Evolutionary conservation across 495 filamentous ascomycete species (phyloP).

Genomic region (Penicillium chermesinum): DNA sequence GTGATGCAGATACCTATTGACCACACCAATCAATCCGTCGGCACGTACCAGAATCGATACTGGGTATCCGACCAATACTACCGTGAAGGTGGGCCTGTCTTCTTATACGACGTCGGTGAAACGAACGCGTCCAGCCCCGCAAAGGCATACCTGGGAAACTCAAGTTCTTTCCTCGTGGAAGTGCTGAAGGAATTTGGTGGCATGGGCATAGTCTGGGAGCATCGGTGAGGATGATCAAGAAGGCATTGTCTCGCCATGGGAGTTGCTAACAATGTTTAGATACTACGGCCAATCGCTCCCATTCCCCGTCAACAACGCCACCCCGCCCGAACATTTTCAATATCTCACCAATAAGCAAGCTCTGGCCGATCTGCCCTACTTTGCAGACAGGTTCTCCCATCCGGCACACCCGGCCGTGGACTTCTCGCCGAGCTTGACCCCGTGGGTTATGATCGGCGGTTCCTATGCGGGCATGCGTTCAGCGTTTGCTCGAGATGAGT

Average conservation of each 20-base stretch:
- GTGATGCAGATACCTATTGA: slow-evolving; percentile 41
- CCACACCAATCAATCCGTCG: slow-evolving; percentile 33
- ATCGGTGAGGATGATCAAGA: slow-evolving; percentile 36
- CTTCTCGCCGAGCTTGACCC: slow-evolving; percentile 42
- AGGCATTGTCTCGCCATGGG: too few relatives aligned
- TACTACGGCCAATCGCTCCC: slow-evolving; percentile 52
- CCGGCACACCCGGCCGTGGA: slow-evolving; percentile 27
- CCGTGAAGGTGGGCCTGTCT: slow-evolving; percentile 46
- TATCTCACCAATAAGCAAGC: slow-evolving; percentile 49
- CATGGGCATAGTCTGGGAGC: slow-evolving; percentile 56
- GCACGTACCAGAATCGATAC: slow-evolving; percentile 50
- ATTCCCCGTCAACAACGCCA: slow-evolving; percentile 38
- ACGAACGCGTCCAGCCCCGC: slow-evolving; percentile 25
- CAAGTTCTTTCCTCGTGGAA: slow-evolving; percentile 36
- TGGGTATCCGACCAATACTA: slow-evolving; percentile 51
- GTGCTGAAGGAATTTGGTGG: slow-evolving; percentile 44
- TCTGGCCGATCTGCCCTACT: slow-evolving; percentile 47
- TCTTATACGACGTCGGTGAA: slow-evolving; percentile 52
- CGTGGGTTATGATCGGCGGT: slow-evolving; percentile 57
- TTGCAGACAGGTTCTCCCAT: slow-evolving; percentile 46
- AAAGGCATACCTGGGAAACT: slow-evolving; percentile 30
- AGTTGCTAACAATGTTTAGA: slow-evolving; percentile 18
- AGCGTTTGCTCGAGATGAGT: slow-evolving; percentile 49
- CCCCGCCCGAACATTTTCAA: slow-evolving; percentile 43
- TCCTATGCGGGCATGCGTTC: slow-evolving; percentile 55